Evolutionary conservation across 2,329 filamentous ascomycete genomes (phyloP).

Genomic region (Ascochyta viciae-villosae): DNA sequence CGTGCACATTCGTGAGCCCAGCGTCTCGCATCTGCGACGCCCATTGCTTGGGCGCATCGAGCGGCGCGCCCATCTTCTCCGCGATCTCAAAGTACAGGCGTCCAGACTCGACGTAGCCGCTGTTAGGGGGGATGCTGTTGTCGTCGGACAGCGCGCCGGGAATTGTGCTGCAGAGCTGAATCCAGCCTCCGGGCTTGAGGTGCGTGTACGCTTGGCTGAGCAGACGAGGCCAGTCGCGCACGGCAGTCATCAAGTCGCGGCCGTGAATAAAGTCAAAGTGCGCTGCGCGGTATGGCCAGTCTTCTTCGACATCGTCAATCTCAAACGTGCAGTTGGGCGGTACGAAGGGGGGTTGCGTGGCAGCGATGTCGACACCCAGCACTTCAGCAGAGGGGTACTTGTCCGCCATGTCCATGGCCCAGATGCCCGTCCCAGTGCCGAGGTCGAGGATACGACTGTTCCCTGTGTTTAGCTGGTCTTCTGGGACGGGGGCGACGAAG

Average conservation of each 20-base stretch:
- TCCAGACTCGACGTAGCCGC: slow-evolving; percentile 27
- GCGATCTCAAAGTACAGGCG: slow-evolving; percentile 32
- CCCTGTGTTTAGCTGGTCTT: slow-evolving; percentile 21
- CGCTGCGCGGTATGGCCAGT: slow-evolving; percentile 44
- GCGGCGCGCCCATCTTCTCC: slow-evolving; percentile 39
- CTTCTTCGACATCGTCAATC: slow-evolving; percentile 49
- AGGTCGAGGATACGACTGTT: slow-evolving; percentile 41
- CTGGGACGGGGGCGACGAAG: slow-evolving; percentile 24
- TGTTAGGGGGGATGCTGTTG: slow-evolving; percentile 27
- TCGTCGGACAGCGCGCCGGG: slow-evolving; percentile 28
- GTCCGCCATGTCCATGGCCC: slow-evolving; percentile 37
- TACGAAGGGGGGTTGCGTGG: slow-evolving; percentile 48
- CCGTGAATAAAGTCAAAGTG: slow-evolving; percentile 44
- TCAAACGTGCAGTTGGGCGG: slow-evolving; percentile 50
- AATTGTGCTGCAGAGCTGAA: slow-evolving; percentile 38
- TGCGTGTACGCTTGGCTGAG: slow-evolving; percentile 40
- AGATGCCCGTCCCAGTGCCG: slow-evolving; percentile 32
- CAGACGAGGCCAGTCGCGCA: slow-evolving; percentile 40
- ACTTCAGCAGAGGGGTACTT: slow-evolving; percentile 24
- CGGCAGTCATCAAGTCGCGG: slow-evolving; percentile 40
- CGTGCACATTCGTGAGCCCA: slow-evolving; percentile 55
- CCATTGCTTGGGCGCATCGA: slow-evolving; percentile 42
- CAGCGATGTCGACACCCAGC: slow-evolving; percentile 46
- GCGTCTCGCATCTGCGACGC: slow-evolving; percentile 45
- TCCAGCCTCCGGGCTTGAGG: slow-evolving; percentile 49